These are phyloP conservation scores for Penicillium sp. DNA, from an alignment of 2,329 filamentous ascomycete genomes.

Conservation along the genomic window DNA sequence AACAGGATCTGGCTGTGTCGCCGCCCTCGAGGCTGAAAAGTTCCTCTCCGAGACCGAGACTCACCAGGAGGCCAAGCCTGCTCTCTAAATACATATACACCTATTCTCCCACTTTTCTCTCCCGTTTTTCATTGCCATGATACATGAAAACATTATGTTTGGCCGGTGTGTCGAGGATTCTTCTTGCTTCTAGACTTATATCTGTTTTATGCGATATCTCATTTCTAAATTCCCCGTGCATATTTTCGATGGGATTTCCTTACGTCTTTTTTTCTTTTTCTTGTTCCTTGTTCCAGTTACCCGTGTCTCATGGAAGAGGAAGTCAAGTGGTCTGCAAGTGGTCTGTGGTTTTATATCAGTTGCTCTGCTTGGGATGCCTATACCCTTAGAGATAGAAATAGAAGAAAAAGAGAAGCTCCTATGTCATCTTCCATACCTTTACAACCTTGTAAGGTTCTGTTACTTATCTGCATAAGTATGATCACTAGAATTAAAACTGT, in stretches of 20 bases:
- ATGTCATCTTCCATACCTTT: not conserved
- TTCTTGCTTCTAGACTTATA: conserved; percentile 13
- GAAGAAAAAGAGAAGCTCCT: conserved; percentile 1
- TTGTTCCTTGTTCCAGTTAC: conserved; percentile 1
- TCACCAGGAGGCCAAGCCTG: conserved; percentile 39
- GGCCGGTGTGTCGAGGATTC: conserved; percentile 1
- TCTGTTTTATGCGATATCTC: conserved; percentile 9
- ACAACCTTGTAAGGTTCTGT: not conserved
- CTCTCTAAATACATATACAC: conserved; percentile 50
- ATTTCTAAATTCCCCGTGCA: conserved; percentile 18
- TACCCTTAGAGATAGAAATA: conserved; percentile 25
- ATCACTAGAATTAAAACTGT: not conserved
- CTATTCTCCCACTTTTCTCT: not conserved
- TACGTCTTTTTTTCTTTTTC: conserved; percentile 5
- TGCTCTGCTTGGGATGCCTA: not conserved
- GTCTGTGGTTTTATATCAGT: not conserved
- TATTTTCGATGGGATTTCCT: conserved; percentile 17
- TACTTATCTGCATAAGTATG: not conserved
- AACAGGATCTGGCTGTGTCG: conserved; percentile 86
- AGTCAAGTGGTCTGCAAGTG: not conserved
- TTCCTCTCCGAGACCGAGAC: conserved; percentile 76
- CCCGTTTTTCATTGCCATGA: conserved; percentile 8
- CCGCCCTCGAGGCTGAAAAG: conserved; percentile 93
- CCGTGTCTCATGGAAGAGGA: not conserved
- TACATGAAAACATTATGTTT: conserved; percentile 7